These are phyloP conservation scores for Citeromyces siamensis DNA, from an alignment of 1,139 yeast genomes.

Conservation along the genomic window DNA sequence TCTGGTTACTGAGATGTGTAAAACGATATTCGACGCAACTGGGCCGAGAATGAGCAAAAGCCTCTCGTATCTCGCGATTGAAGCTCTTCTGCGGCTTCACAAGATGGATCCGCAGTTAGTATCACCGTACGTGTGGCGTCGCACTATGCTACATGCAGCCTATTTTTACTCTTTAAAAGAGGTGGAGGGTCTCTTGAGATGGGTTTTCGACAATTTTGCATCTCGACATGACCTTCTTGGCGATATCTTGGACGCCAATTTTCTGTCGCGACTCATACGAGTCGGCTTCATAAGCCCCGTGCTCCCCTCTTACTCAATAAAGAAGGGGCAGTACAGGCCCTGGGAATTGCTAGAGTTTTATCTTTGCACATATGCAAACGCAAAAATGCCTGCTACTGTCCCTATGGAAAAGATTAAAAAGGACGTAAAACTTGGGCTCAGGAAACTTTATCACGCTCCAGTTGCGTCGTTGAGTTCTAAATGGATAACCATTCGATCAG, in stretches of 20 bases:
- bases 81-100: not conserved
- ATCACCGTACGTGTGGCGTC: slow-evolving; percentile 1
- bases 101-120: not conserved
- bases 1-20: not conserved
- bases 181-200: not conserved
- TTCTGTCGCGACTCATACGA: not conserved
- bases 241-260: not conserved
- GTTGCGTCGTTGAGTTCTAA: not conserved
- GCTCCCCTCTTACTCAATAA: not conserved
- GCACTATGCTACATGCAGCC: not conserved
- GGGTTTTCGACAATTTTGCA: not conserved
- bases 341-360: not conserved
- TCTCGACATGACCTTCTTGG: not conserved
- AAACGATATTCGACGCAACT: not conserved
- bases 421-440: not conserved
- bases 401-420: not conserved
- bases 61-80: not conserved
- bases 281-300: not conserved
- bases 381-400: not conserved
- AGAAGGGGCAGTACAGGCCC: not conserved
- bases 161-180: not conserved
- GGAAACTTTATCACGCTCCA: not conserved
- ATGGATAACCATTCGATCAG: not conserved
- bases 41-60: not conserved
- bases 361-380: not conserved